These are phyloP conservation scores for Picea engelmannii DNA, from an alignment of 83 land plant species.

Conservation along the genomic window DNA sequence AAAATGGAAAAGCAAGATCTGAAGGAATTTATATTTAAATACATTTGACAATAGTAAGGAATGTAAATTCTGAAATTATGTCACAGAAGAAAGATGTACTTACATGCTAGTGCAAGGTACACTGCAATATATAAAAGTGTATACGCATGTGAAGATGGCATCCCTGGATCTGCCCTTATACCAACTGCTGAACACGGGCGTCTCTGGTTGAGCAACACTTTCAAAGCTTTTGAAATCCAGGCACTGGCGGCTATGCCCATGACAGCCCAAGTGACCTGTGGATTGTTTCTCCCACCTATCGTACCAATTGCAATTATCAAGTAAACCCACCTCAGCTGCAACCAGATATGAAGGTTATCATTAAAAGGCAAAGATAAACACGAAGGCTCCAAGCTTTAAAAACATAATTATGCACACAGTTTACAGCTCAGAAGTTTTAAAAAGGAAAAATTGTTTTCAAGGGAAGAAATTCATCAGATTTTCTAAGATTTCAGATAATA, in stretches of 20 bases:
- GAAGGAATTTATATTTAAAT: too few species aligned
- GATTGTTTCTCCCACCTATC: conserved; percentile 66
- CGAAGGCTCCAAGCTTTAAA: too few species aligned
- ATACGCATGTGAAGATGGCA: conserved; percentile 93
- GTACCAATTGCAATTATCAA: conserved; percentile 26
- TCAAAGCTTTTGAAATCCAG: conserved; percentile 42
- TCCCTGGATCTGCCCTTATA: conserved; percentile 68
- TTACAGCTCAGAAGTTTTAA: too few species aligned
- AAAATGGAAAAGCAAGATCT: too few species aligned
- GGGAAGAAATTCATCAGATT: too few species aligned
- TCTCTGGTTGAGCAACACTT: conserved; percentile 63
- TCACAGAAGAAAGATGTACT: not conserved
- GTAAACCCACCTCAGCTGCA: conserved; percentile 71
- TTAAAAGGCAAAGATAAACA: not conserved
- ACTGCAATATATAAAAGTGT: conserved; percentile 42
- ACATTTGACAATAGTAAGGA: not conserved
- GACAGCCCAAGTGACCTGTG: conserved; percentile 57
- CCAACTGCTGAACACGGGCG: conserved; percentile 45
- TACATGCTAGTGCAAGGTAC: conserved; percentile 47
- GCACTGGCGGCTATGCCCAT: conserved; percentile 55
- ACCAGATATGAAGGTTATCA: not conserved
- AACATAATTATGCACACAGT: too few species aligned
- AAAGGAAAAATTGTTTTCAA: too few species aligned
- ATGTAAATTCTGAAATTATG: not conserved
- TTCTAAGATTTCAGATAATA: too few species aligned